These are phyloP conservation scores for Wallacemonas collosoma DNA, from an alignment of 208 protist genomes.

Conservation along the genomic window DNA sequence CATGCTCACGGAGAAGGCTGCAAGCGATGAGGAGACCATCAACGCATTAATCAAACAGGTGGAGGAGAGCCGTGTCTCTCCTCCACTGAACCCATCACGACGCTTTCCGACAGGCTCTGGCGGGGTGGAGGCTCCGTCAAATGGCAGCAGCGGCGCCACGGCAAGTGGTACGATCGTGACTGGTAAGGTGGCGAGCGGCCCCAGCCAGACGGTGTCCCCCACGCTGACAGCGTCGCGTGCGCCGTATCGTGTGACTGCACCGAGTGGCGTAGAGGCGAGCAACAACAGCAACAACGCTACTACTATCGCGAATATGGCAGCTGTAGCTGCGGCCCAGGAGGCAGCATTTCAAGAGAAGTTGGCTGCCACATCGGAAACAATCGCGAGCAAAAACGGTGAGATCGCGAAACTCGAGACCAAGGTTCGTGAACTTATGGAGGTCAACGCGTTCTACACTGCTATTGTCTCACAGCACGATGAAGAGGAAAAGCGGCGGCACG, in stretches of 20 bases:
- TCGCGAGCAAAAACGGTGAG: slow-evolving; percentile 56
- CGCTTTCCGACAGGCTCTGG: not conserved
- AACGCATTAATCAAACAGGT: slow-evolving; percentile 62
- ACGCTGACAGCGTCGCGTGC: slow-evolving; percentile 14
- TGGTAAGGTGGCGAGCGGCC: slow-evolving; percentile 17
- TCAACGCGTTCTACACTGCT: slow-evolving; percentile 80
- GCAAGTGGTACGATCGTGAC: slow-evolving; percentile 15
- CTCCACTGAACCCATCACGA: not conserved
- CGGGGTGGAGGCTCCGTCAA: not conserved
- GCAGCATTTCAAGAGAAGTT: slow-evolving; percentile 16
- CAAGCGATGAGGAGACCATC: slow-evolving; percentile 78
- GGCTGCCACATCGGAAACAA: slow-evolving; percentile 23
- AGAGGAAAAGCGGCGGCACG: slow-evolving; percentile 39
- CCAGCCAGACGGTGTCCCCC: slow-evolving; percentile 8
- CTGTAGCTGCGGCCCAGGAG: slow-evolving; percentile 1
- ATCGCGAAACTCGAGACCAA: slow-evolving; percentile 60
- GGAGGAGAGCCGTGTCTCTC: slow-evolving; percentile 40
- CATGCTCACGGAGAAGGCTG: slow-evolving; percentile 66
- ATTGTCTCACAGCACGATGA: slow-evolving; percentile 78
- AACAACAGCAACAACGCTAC: slow-evolving; percentile 2
- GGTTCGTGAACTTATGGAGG: slow-evolving; percentile 72
- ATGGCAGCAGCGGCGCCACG: not conserved
- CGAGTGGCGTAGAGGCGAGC: not conserved
- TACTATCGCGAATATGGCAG: slow-evolving; percentile 2
- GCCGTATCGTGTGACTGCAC: not conserved